phyloP scores from a whole-genome alignment of 441 rosid genomes.

The Gossypium lobatum region DNA sequence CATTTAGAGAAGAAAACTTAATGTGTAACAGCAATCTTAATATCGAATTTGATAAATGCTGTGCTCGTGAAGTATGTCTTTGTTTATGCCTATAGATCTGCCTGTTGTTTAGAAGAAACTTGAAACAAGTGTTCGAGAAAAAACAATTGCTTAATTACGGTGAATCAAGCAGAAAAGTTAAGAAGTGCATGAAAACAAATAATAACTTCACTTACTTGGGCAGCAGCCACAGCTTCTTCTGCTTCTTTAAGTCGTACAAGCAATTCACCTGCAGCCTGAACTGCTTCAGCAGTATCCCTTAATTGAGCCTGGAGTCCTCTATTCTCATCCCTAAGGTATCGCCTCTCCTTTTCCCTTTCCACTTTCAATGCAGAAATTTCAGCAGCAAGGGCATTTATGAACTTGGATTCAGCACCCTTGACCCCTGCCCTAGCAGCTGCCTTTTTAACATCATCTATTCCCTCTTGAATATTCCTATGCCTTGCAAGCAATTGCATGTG shows the following conservation, averaged over 20 bases:
- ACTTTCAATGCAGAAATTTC: slow-evolving; percentile 84
- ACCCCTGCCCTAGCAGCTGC: slow-evolving; percentile 93
- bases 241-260: slow-evolving; percentile 93
- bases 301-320: slow-evolving; percentile 82
- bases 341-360: slow-evolving; percentile 81
- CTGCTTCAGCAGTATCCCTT: slow-evolving; percentile 97
- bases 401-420: slow-evolving; percentile 89
- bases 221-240: slow-evolving; percentile 70
- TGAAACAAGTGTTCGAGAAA: neutral
- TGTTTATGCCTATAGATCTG: neutral
- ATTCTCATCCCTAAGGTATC: slow-evolving; percentile 80
- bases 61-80: neutral
- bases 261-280: slow-evolving; percentile 94
- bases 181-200: neutral
- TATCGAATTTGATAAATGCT: neutral
- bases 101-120: neutral
- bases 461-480: slow-evolving; percentile 85
- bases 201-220: slow-evolving; percentile 46
- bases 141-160: neutral
- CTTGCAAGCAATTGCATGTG: slow-evolving; percentile 89
- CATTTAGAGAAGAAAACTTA: neutral
- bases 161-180: neutral
- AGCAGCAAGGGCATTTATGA: slow-evolving; percentile 87
- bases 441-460: slow-evolving; percentile 87
- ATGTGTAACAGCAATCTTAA: neutral